A percentile compares a stretch with the other conserved stretches of the same genome.
These are phyloP conservation scores for Citrullus amarus DNA, from an alignment of 306 rosid species.

Conservation along the genomic window DNA sequence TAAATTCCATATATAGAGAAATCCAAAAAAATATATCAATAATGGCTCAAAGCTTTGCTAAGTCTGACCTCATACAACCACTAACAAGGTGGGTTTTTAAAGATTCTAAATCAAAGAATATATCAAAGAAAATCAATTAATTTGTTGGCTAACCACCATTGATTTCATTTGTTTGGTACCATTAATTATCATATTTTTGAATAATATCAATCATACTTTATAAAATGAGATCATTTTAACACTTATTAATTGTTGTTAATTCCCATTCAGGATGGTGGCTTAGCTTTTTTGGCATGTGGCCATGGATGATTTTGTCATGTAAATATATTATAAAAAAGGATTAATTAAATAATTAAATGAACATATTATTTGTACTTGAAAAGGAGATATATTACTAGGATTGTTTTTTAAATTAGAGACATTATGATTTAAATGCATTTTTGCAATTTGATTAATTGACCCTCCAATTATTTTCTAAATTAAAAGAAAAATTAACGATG, in stretches of 20 bases:
- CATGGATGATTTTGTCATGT: neutral
- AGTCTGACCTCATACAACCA: neutral
- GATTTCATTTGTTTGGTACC: neutral
- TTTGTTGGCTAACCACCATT: neutral
- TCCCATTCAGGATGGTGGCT: neutral
- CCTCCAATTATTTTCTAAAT: neutral
- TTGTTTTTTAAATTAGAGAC: neutral
- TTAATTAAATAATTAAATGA: neutral
- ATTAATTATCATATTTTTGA: neutral
- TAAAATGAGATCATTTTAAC: neutral
- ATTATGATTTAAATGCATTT: neutral
- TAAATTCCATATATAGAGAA: neutral
- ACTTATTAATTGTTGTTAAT: neutral
- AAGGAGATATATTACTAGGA: neutral
- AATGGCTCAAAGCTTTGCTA: neutral
- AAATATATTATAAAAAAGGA: neutral
- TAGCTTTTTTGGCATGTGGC: slow-evolving; percentile 1
- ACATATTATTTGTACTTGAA: neutral
- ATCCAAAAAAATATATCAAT: neutral
- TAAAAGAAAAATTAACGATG: no score
- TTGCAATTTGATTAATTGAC: neutral
- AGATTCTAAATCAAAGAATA: neutral
- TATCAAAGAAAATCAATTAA: neutral
- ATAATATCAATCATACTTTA: neutral
- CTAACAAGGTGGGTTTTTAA: neutral